Percentiles rank a stretch among this genome's conserved stretches.
phyloP scores from a whole-genome alignment of 441 rosid genomes.

The Corymbia calophylla region DNA sequence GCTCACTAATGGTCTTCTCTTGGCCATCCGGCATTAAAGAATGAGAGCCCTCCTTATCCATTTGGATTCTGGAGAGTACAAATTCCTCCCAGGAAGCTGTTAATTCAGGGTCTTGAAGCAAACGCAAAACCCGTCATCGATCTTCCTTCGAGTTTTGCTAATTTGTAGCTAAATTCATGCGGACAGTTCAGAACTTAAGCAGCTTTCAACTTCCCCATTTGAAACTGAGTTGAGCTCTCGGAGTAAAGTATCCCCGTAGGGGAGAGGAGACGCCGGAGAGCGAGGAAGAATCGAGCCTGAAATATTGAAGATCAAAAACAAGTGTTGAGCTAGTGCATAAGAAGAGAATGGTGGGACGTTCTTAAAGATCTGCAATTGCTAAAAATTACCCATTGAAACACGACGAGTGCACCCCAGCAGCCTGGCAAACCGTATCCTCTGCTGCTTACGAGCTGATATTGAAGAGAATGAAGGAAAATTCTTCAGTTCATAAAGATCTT shows the following conservation, averaged over 20 bases:
- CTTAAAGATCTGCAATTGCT: neutral
- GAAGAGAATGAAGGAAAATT: neutral
- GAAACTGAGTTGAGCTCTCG: constrained; percentile 14
- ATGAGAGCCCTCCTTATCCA: neutral
- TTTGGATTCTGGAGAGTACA: neutral
- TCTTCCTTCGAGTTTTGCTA: neutral
- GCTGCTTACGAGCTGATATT: constrained; percentile 34
- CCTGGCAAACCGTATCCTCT: constrained; percentile 42
- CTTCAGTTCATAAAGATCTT: neutral
- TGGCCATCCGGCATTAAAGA: neutral
- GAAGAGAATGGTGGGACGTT: neutral
- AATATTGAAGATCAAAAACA: neutral
- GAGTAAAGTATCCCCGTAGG: constrained; percentile 36
- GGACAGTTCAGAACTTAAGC: constrained; percentile 5
- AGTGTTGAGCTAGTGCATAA: neutral
- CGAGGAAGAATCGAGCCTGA: constrained; percentile 15
- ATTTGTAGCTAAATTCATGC: neutral
- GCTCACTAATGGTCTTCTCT: neutral
- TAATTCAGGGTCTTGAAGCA: neutral
- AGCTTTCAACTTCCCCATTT: constrained; percentile 27
- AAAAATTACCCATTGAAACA: constrained; percentile 37
- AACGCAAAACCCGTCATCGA: neutral
- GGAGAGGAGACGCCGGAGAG: constrained; percentile 15
- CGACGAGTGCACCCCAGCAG: constrained; percentile 35
- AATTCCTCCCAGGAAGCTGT: neutral